Evolutionary conservation across 768 basidiomycete genomes (phyloP), one percentile per base, ranked within the genome.

Genomic region (Lyophyllum atratum): DNA sequence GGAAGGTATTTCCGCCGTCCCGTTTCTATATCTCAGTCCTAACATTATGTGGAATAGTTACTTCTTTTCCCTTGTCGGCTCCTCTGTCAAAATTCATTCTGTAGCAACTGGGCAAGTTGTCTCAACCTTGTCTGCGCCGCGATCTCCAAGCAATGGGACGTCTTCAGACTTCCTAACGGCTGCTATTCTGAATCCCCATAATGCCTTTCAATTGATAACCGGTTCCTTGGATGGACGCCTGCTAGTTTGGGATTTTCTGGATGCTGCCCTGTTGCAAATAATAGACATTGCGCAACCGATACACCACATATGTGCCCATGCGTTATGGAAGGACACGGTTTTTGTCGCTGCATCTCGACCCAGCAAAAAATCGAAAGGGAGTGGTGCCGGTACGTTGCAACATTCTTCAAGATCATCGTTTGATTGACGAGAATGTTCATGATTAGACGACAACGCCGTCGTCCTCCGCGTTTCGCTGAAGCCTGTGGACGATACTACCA

Each of bases 191-290:
- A 90, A 85, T 68, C 94, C 97, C 14, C 81, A 86, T 59, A 98
- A 97, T 72, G 79, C 85, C 24, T 91, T 93, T 61, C 97, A 98
- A 70, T 73, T 99, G 60, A 85, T 98, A 61, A 93, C 93, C 11
- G 87, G 85, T 47, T 92, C 92, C 8, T 65, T 86, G 57, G 90
- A 94, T 63, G 96, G 95, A n/a, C 81, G 80, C 33, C 72, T 98
- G 59, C 84, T 91, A 68, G 74, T 97, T 24, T 99, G 97, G 97
- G 94, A 98, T 73, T 95, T 90, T 70, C 74, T 95, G 34, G 95
- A 97, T 56, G 94, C 87, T 5, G 76, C 80, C 8, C 74, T 97
- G 11, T 75, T 98, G 57, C 85, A 86, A 58, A 91, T 87, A 2
- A 82, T 97, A 59, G 79, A 84, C 55, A 66, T 93, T 43, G 79